phyloP scores from a whole-genome alignment of 2,329 filamentous ascomycete species.

The Knufia petricola region DNA sequence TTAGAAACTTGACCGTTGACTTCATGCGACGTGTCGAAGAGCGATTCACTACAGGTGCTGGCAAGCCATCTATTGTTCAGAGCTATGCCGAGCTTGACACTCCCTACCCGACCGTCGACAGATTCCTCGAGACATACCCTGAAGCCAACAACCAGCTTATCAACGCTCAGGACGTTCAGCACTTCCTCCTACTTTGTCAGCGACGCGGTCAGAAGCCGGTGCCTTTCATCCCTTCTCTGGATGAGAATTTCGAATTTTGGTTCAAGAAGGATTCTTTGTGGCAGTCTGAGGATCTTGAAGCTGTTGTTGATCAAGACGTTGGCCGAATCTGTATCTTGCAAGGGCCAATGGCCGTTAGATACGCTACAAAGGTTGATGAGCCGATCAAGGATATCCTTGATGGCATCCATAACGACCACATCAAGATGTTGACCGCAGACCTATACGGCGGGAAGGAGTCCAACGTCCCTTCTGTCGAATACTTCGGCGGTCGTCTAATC shows the following conservation, averaged over 20 bases:
- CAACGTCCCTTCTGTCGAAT: conserved; percentile 77
- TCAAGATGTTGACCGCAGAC: conserved; percentile 66
- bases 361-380: conserved; percentile 81
- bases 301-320: conserved; percentile 91
- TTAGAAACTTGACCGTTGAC: conserved; percentile 75
- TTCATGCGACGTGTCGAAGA: conserved; percentile 97
- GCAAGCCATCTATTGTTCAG: conserved; percentile 74
- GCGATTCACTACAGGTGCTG: conserved; percentile 68
- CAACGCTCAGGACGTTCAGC: conserved; percentile 95
- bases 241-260: conserved; percentile 97
- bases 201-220: conserved; percentile 90
- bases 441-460: conserved; percentile 65
- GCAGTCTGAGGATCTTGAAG: conserved; percentile 96
- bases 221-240: conserved; percentile 88
- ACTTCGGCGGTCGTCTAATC: conserved; percentile 79
- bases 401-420: conserved; percentile 79
- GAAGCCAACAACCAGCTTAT: conserved; percentile 85
- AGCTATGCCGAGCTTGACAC: conserved; percentile 79
- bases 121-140: conserved; percentile 72
- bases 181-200: conserved; percentile 89
- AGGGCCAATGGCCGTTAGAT: conserved; percentile 84
- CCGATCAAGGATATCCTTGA: conserved; percentile 92
- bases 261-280: conserved; percentile 99
- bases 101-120: conserved; percentile 68
- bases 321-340: conserved; percentile 93